Evolutionary conservation across 306 rosid genomes (phyloP).

Genomic region (Canavalia gladiata): DNA sequence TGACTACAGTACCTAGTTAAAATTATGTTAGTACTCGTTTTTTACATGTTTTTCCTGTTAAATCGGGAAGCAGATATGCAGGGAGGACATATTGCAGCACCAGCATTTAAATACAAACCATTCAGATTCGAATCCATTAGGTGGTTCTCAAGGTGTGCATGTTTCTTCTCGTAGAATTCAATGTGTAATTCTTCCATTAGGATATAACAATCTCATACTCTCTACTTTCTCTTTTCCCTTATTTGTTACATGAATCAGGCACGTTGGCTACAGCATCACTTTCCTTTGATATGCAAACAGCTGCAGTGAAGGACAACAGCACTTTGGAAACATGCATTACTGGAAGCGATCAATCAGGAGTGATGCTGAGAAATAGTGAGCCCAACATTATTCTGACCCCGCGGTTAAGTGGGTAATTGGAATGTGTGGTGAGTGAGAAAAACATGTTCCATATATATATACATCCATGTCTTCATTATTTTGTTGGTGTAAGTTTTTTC

Average conservation of each 20-base stretch:
- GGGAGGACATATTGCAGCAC: slow-evolving; percentile 47
- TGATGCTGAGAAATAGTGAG: slow-evolving; percentile 42
- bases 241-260: slow-evolving; percentile 40
- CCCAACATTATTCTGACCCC: slow-evolving; percentile 41
- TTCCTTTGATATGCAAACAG: slow-evolving; percentile 48
- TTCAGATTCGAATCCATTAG: slow-evolving; percentile 46
- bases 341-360: slow-evolving; percentile 51
- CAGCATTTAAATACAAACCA: slow-evolving; percentile 43
- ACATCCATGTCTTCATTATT: background rate
- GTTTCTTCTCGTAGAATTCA: background rate
- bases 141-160: slow-evolving; percentile 46
- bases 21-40: too few relatives aligned
- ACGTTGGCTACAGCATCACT: slow-evolving; percentile 29
- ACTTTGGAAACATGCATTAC: background rate
- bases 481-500: slow-evolving; percentile 17
- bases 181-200: background rate
- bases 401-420: background rate
- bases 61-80: too few relatives aligned
- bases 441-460: background rate
- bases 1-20: background rate
- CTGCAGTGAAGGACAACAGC: slow-evolving; percentile 36
- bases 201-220: background rate
- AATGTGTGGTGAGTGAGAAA: background rate
- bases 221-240: background rate
- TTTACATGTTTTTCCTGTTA: too few relatives aligned